These are phyloP conservation scores for Kuraishia cidri DNA, from an alignment of 805 yeast species.

Conservation along the genomic window DNA sequence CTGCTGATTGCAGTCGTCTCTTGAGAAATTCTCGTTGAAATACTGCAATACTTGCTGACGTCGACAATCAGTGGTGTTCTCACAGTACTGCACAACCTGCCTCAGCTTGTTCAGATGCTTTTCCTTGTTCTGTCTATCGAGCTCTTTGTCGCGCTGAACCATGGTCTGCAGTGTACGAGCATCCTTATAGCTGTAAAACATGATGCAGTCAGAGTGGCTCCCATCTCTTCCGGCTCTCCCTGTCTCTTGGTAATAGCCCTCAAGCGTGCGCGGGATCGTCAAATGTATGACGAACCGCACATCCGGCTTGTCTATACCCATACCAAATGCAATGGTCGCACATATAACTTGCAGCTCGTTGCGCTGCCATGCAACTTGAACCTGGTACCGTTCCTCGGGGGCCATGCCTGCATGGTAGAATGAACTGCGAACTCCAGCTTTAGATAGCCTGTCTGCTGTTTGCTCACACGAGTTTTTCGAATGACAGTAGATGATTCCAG, in stretches of 20 bases:
- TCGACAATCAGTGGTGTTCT: constrained; percentile 84
- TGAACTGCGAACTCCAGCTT: constrained; percentile 57
- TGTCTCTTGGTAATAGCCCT: constrained; percentile 96
- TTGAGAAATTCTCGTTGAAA: constrained; percentile 76
- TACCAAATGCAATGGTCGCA: constrained; percentile 97
- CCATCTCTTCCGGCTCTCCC: constrained; percentile 99
- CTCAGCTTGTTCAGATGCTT: constrained; percentile 69
- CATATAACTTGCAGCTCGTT: constrained; percentile 71
- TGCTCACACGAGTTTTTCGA: constrained; percentile 85
- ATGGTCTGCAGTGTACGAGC: constrained; percentile 67
- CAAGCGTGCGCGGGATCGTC: constrained; percentile 82
- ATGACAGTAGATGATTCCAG: constrained; percentile 92
- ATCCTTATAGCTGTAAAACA: constrained; percentile 76
- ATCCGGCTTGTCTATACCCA: constrained; percentile 98
- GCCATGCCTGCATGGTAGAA: constrained; percentile 95
- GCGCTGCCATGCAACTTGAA: constrained; percentile 81
- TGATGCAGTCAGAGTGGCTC: constrained; percentile 64
- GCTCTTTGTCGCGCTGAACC: constrained; percentile 68
- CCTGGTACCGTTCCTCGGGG: constrained; percentile 56
- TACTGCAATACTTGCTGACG: constrained; percentile 83
- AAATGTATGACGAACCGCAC: constrained; percentile 88
- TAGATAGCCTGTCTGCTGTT: constrained; percentile 51
- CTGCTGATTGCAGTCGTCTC: constrained; percentile 51
- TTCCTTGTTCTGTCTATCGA: constrained; percentile 56
- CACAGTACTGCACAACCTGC: constrained; percentile 87